Evolutionary conservation across 306 rosid species (phyloP), one percentile per base, ranked within the genome.

Genomic region (Acacia crassicarpa): DNA sequence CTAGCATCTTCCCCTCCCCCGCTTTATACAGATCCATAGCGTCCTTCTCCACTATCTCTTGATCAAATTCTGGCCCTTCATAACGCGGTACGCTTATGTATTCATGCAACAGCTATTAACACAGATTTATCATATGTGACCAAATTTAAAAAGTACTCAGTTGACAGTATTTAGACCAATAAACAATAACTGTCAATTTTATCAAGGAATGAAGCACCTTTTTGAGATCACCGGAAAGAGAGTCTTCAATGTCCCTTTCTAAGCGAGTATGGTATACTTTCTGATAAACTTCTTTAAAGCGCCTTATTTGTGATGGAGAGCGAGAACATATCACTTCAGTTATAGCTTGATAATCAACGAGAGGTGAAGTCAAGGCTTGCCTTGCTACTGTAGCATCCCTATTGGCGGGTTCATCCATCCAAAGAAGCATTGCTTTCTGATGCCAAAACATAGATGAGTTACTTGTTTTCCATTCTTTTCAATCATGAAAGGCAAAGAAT

Each of bases 261-360:
- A 91, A 80, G 38, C 33, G 3, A 38, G 85, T 79, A 51, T 80
- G 87, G 70, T 83, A 92, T 12, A 16, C 79, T 43, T 92, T 16
- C 14, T 72, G 86, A 68, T 92, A 92, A 81, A 83, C 79, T 80
- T 92, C 96, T 67, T 89, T 94, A 15, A 92, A 70, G 43, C 85
- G 83, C 14, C 92, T 87, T 30, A 94, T 45, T 70, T 94, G 97
- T 25, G 97, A 84, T 15, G 97, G 90, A 23, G 89, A 84, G 9
- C 97, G 93, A 75, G 96, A 92, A 78, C 96, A 94, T 76, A 94
- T 83, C 1, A 84, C 81, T 80, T 94, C 98, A 66, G 89, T 90
- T 12, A 89, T 87, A 48, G 91, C 94, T 85, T 84, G 89, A 67
- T 85, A 76, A 79, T 88, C 88, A 53, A 62, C 67, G 54, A 78